These are phyloP conservation scores for Lasiodiplodia gonubiensis DNA, from an alignment of 2,329 filamentous ascomycete genomes.

Conservation along the genomic window DNA sequence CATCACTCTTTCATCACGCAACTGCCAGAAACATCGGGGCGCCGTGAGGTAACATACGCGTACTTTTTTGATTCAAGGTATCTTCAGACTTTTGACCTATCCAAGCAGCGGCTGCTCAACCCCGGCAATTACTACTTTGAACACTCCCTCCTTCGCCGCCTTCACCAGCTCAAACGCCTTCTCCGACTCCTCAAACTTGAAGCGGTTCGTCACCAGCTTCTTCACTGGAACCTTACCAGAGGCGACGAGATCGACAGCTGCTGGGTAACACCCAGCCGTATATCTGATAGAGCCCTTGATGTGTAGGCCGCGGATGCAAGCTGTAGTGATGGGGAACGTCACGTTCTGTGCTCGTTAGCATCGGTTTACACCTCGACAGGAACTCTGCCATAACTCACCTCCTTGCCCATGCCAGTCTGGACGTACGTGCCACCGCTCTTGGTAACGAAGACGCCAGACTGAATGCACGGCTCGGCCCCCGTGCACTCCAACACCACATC, in stretches of 20 bases:
- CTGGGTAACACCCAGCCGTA: conserved; percentile 56
- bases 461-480: conserved; percentile 35
- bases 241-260: conserved; percentile 57
- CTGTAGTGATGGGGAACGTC: conserved; percentile 57
- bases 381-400: conserved; percentile 8
- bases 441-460: conserved; percentile 32
- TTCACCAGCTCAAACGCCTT: conserved; percentile 56
- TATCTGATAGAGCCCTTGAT: conserved; percentile 61
- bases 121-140: conserved; percentile 54
- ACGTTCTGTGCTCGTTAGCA: conserved; percentile 44
- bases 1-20: not conserved
- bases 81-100: not conserved
- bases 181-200: conserved; percentile 54
- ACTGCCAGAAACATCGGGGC: not conserved
- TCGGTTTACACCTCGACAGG: too few relatives aligned
- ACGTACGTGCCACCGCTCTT: conserved; percentile 35
- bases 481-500: conserved; percentile 37
- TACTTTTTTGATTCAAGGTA: not conserved
- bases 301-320: conserved; percentile 55
- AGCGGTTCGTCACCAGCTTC: conserved; percentile 48
- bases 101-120: conserved; percentile 35
- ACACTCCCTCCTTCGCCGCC: conserved; percentile 43
- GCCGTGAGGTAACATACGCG: not conserved
- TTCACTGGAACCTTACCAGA: conserved; percentile 54
- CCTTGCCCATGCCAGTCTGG: conserved; percentile 38